Conservation (phyloP, 805 yeast species). For the Ogataea glucozyma region DNA sequence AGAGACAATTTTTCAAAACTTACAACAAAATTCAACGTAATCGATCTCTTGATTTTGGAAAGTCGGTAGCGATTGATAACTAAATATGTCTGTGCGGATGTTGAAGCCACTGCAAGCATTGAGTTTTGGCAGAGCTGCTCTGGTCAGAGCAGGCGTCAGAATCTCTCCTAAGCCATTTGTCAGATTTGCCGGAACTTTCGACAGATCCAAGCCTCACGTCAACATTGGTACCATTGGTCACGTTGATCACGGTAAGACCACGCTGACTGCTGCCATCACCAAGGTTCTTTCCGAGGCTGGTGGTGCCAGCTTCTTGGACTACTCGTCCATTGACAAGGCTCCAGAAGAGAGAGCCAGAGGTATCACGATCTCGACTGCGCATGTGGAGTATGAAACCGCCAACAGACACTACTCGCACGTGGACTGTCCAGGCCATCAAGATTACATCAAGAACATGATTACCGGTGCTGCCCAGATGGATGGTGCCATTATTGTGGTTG, state of each 20-base stretch:
- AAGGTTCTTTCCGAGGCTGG: slow-evolving; percentile 86
- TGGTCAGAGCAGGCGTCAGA: slow-evolving; percentile 10
- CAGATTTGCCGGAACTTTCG: slow-evolving; percentile 70
- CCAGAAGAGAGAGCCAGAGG: slow-evolving; percentile 99
- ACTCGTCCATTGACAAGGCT: slow-evolving; percentile 91
- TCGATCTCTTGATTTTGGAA: neutral
- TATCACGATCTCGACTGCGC: slow-evolving; percentile 97
- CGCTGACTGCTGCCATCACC: slow-evolving; percentile 98
- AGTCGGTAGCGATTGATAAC: neutral
- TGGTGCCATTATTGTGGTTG: slow-evolving; percentile 98
- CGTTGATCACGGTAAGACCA: slow-evolving; percentile 98
- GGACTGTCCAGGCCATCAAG: slow-evolving; percentile 99
- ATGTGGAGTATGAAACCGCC: slow-evolving; percentile 93
- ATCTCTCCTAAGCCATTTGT: slow-evolving; percentile 20
- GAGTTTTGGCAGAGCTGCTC: slow-evolving; percentile 26
- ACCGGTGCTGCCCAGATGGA: slow-evolving; percentile 99
- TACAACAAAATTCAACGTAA: neutral
- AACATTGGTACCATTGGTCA: slow-evolving; percentile 98
- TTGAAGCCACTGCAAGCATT: slow-evolving; percentile 30
- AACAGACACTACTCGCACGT: slow-evolving; percentile 97
- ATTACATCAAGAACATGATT: slow-evolving; percentile 98
- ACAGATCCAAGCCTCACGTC: slow-evolving; percentile 94
- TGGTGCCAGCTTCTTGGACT: slow-evolving; percentile 92
- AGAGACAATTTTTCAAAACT: neutral
- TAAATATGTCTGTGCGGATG: slow-evolving; percentile 35